Evolutionary conservation across 83 land plant genomes (phyloP).

Genomic region (Thuja plicata): DNA sequence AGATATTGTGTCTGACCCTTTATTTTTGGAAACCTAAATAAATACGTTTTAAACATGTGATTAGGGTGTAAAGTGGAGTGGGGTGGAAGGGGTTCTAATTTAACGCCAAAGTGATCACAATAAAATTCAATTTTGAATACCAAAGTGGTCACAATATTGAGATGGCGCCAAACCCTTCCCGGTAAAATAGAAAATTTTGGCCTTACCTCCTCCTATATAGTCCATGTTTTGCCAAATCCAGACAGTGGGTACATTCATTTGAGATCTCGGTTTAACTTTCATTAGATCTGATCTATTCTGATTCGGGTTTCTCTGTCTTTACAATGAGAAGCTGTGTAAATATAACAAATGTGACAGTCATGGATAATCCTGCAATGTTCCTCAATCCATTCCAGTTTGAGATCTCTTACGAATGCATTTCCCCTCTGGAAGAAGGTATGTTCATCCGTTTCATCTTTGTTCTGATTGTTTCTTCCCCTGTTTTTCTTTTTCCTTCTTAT

Average conservation of each 20-base stretch:
- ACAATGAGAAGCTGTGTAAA: slow-evolving; percentile 65
- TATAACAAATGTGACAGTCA: slow-evolving; percentile 74
- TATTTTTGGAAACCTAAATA: too few relatives aligned
- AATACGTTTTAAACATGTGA: too few relatives aligned
- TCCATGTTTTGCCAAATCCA: neutral
- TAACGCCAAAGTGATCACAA: too few relatives aligned
- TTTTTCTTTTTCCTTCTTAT: neutral
- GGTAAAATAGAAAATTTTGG: neutral
- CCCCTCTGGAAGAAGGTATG: slow-evolving; percentile 65
- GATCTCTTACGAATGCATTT: slow-evolving; percentile 75
- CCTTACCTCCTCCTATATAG: neutral
- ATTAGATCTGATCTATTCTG: neutral
- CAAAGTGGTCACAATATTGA: neutral
- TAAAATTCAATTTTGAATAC: neutral
- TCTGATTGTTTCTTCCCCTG: neutral
- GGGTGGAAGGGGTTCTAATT: too few relatives aligned
- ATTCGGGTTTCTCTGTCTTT: neutral
- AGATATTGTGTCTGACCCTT: too few relatives aligned
- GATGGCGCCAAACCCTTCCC: slow-evolving; percentile 3
- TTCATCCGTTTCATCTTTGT: neutral
- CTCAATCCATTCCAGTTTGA: slow-evolving; percentile 71
- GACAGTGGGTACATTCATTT: neutral
- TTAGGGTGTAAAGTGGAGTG: too few relatives aligned
- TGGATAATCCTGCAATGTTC: slow-evolving; percentile 73
- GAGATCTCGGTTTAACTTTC: neutral